phyloP scores from a whole-genome alignment of 495 filamentous ascomycete species.

The Thermothielavioides terrestris region DNA sequence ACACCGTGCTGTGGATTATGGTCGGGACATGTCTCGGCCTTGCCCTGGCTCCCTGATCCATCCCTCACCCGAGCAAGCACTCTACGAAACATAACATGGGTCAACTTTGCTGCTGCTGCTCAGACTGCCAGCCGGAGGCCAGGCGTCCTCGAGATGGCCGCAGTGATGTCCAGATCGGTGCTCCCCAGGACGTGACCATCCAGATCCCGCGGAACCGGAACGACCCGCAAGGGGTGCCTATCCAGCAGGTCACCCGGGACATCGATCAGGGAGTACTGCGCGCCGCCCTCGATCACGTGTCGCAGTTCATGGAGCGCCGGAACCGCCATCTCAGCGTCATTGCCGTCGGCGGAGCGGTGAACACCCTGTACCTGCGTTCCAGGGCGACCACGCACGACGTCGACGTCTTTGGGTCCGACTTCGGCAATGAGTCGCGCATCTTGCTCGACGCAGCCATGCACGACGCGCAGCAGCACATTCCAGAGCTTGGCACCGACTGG shows the following conservation, averaged over 20 bases:
- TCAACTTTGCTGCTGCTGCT: neutral
- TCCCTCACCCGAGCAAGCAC: neutral
- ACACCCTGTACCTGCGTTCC: slow-evolving; percentile 4
- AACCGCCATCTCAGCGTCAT: neutral
- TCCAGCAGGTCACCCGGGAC: neutral
- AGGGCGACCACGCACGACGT: slow-evolving; percentile 1
- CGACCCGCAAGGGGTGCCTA: neutral
- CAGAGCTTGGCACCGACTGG: slow-evolving; percentile 1
- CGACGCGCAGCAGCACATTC: neutral
- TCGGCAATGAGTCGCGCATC: neutral
- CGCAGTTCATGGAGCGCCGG: neutral
- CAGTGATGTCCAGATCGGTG: neutral
- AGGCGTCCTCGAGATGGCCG: neutral
- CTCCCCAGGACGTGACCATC: slow-evolving; percentile 1
- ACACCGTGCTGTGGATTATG: no score
- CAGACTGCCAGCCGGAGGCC: neutral
- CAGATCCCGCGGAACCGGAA: slow-evolving; percentile 3
- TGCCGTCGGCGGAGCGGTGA: slow-evolving; percentile 1
- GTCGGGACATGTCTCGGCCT: no score
- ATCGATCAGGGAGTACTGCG: neutral
- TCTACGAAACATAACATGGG: neutral
- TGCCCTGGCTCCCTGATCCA: no score
- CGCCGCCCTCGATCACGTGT: neutral
- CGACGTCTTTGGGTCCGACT: slow-evolving; percentile 4
- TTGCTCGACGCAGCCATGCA: slow-evolving; percentile 5